Evolutionary conservation across 306 rosid genomes (phyloP), one percentile per base, ranked within the genome.

Genomic region (Rosa lucieae): DNA sequence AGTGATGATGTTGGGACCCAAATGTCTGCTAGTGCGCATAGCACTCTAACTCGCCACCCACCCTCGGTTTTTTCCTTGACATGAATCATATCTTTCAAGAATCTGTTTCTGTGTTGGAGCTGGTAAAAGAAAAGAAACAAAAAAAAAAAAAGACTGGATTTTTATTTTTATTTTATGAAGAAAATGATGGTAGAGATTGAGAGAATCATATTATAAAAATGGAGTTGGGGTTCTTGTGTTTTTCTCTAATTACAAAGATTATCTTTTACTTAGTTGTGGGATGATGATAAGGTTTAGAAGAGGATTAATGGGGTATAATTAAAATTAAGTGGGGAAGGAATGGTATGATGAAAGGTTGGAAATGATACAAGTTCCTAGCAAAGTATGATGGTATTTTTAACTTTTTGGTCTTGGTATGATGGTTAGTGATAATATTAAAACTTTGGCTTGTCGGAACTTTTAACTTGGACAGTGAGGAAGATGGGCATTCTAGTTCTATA

Each of bases 1-100:
- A 83, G 86, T 84, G 89, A 88, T 87, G 86, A 69, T 65, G 73
- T 77, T 86, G 90, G 94, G 90, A 15, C 86, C 94, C 86, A 67
- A 23, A 39, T 88, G 90, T 88, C 90, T 85, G 82, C 75, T 83
- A 76, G 90, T 90, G 93, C 90, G 85, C 91, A 78, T 53, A 59
- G 83, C 86, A 83, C 89, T 73, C 71, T 66, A 26, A 26, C 63
- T 52, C 85, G 67, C 72, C 63, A 78, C 70, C 76, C 65, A 71
- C 77, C 76, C 21, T 52, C 10, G 1, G 43, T 32, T 52, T 75
- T 73, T 74, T 61, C 23, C 75, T 79, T 61, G 77, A 52, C 86
- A 86, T 76, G 67, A 48, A 82, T 84, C 84, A 76, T 85, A 78
- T 73, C 67, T 68, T 44, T 70, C 39, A 14, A 53, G 88, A 83